A percentile compares a stretch with the other conserved stretches of the same genome.
Conservation (phyloP, 2,329 filamentous ascomycete genomes). For the Xylariaceae sp. region DNA sequence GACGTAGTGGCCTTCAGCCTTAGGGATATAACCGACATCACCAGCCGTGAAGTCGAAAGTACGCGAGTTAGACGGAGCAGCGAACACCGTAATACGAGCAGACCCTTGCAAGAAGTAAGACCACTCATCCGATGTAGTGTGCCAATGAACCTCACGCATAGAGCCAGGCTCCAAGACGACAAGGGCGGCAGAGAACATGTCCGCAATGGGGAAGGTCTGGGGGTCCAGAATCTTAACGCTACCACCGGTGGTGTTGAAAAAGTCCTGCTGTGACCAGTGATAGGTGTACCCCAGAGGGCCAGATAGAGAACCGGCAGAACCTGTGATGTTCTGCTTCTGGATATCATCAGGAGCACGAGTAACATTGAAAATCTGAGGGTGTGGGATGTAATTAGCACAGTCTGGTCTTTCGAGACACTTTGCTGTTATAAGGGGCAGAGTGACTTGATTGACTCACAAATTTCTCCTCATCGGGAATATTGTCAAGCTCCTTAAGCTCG, state of each 20-base stretch:
- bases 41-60: slow-evolving; percentile 59
- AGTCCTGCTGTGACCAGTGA: slow-evolving; percentile 48
- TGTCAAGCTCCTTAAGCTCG: slow-evolving; percentile 43
- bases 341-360: slow-evolving; percentile 44
- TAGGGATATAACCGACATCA: slow-evolving; percentile 57
- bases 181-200: slow-evolving; percentile 51
- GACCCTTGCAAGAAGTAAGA: slow-evolving; percentile 55
- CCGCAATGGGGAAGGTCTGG: slow-evolving; percentile 52
- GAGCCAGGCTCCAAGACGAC: slow-evolving; percentile 58
- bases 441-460: slow-evolving; percentile 31
- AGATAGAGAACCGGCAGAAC: slow-evolving; percentile 39
- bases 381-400: slow-evolving; percentile 5
- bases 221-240: slow-evolving; percentile 58
- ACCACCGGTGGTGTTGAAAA: slow-evolving; percentile 51
- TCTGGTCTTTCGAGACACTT: neutral
- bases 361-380: slow-evolving; percentile 45
- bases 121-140: slow-evolving; percentile 58
- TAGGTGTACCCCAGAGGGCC: slow-evolving; percentile 42
- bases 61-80: slow-evolving; percentile 44
- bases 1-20: slow-evolving; percentile 53
- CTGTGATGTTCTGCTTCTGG: slow-evolving; percentile 44
- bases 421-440: too few relatives aligned
- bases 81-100: slow-evolving; percentile 53
- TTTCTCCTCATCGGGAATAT: slow-evolving; percentile 44
- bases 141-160: slow-evolving; percentile 63